A percentile compares a stretch with the other conserved stretches of the same genome.
Evolutionary conservation across 345 rosid genomes (phyloP).

Genomic region (Citrus unshiu): DNA sequence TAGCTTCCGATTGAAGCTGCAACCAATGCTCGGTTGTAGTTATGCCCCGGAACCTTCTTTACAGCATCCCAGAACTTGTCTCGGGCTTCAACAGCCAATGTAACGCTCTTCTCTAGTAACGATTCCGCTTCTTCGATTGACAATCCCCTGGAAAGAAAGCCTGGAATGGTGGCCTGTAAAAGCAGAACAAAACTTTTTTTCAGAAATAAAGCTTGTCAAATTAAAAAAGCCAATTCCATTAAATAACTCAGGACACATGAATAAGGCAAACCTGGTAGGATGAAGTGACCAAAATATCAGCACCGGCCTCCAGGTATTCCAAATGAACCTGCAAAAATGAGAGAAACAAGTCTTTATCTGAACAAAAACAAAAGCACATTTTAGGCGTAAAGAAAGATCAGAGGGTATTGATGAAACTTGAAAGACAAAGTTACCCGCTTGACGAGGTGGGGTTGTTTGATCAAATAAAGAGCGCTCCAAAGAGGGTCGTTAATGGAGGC

Average conservation of each 20-base stretch:
- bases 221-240: no score
- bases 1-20: slow-evolving; percentile 95
- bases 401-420: not conserved
- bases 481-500: slow-evolving; percentile 83
- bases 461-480: slow-evolving; percentile 89
- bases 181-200: not conserved
- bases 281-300: slow-evolving; percentile 80
- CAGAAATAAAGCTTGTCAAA: not conserved
- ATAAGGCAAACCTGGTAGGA: slow-evolving; percentile 70
- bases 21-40: slow-evolving; percentile 67
- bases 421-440: slow-evolving; percentile 35
- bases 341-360: not conserved
- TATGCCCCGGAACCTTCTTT: slow-evolving; percentile 34
- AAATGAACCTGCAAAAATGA: slow-evolving; percentile 59
- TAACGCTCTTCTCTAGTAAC: slow-evolving; percentile 64
- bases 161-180: slow-evolving; percentile 78
- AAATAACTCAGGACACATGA: no score
- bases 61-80: slow-evolving; percentile 71
- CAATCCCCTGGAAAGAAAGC: slow-evolving; percentile 73
- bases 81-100: slow-evolving; percentile 76
- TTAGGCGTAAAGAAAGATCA: not conserved
- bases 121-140: slow-evolving; percentile 66
- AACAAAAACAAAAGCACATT: not conserved
- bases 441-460: slow-evolving; percentile 69
- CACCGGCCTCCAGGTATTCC: slow-evolving; percentile 93